Evolutionary conservation across 2,329 filamentous ascomycete genomes (phyloP).

Genomic region (Albifimbria verrucaria): DNA sequence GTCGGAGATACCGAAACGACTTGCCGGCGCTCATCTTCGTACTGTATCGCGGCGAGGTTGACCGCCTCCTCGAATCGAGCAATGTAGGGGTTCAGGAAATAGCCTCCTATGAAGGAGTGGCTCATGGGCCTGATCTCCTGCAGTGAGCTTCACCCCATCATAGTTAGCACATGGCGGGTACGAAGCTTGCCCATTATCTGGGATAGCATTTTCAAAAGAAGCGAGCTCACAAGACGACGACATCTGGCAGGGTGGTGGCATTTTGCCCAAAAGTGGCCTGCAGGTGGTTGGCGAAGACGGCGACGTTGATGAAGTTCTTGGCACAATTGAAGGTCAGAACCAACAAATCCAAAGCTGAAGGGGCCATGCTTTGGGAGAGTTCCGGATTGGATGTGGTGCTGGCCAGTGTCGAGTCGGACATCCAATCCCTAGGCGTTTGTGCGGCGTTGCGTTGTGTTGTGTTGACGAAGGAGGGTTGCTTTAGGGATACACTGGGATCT

Average conservation of each 20-base stretch:
- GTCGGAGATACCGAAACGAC: conserved; percentile 11
- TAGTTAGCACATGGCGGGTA: no score
- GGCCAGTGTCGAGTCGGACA: not conserved
- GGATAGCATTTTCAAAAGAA: no score
- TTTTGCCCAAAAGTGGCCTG: conserved; percentile 54
- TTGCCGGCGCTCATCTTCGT: conserved; percentile 15
- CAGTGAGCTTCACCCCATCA: conserved; percentile 56
- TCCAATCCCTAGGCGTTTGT: conserved; percentile 1
- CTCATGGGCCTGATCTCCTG: conserved; percentile 88
- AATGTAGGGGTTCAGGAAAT: conserved; percentile 74
- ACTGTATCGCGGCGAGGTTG: conserved; percentile 58
- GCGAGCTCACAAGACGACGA: conserved; percentile 54
- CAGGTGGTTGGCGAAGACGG: conserved; percentile 69
- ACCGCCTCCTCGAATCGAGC: conserved; percentile 68
- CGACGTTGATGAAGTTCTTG: conserved; percentile 64
- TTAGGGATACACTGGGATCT: not conserved
- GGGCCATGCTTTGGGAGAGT: conserved; percentile 24
- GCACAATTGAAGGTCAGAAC: conserved; percentile 90
- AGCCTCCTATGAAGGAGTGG: conserved; percentile 80
- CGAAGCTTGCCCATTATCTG: no score
- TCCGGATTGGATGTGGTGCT: not conserved
- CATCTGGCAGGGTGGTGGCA: conserved; percentile 44
- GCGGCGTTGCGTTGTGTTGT: not conserved
- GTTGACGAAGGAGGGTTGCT: not conserved
- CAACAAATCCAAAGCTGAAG: conserved; percentile 63